Conservation (phyloP, 1,284 basidiomycete genomes). For the Gomphus bonarii region DNA sequence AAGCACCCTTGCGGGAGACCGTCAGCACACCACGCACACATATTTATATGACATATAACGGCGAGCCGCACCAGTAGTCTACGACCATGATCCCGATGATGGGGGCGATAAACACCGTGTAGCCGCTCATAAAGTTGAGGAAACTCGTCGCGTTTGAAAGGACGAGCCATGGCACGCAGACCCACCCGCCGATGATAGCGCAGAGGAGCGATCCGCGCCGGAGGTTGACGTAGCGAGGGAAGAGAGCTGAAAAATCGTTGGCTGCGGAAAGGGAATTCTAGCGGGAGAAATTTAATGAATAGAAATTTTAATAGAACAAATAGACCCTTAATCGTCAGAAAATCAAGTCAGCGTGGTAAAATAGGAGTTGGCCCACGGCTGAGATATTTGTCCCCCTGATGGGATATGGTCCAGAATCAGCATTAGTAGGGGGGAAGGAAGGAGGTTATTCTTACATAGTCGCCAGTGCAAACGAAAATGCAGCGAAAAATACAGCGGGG, state of each 20-base stretch:
- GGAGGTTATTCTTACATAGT: conserved; percentile 28
- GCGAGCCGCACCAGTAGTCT: conserved; percentile 13
- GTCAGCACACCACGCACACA: too few species aligned
- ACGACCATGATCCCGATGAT: conserved; percentile 20
- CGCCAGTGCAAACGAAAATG: conserved; percentile 56
- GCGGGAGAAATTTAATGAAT: conserved; percentile 6
- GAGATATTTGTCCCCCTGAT: conserved; percentile 58
- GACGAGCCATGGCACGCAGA: conserved; percentile 48
- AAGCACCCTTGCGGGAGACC: conserved; percentile 14
- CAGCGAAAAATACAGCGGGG: conserved; percentile 68
- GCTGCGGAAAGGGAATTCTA: conserved; percentile 61
- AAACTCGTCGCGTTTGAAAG: conserved; percentile 36
- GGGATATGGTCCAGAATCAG: not conserved
- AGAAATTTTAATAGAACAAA: not conserved
- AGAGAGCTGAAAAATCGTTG: conserved; percentile 65
- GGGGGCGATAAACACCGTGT: conserved; percentile 21
- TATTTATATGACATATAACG: not conserved
- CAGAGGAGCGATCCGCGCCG: conserved; percentile 65
- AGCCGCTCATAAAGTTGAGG: conserved; percentile 30
- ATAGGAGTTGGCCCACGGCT: conserved; percentile 30
- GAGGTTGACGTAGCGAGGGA: conserved; percentile 66
- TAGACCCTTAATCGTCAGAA: not conserved
- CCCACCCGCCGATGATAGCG: conserved; percentile 62
- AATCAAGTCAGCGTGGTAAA: not conserved
- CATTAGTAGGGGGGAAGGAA: not conserved